These are phyloP conservation scores for Polychaeton citri DNA, from an alignment of 2,329 filamentous ascomycete species.

Conservation along the genomic window DNA sequence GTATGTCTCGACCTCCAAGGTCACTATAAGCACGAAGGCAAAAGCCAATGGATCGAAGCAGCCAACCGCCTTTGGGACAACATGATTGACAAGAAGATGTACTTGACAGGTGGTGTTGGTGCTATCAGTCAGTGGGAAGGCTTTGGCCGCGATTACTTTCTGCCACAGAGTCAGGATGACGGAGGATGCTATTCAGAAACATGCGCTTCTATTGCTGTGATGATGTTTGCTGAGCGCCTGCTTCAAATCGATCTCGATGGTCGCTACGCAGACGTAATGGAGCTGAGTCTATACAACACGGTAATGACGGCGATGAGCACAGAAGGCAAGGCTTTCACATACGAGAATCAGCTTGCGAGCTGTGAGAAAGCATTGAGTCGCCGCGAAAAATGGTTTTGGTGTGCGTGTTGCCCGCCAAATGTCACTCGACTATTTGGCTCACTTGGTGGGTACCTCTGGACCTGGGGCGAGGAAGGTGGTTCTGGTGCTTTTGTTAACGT, in stretches of 20 bases:
- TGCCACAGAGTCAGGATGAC: slow-evolving; percentile 46
- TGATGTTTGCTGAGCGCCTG: slow-evolving; percentile 47
- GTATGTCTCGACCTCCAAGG: slow-evolving; percentile 21
- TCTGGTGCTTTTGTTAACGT: slow-evolving; percentile 39
- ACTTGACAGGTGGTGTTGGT: slow-evolving; percentile 48
- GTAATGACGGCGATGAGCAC: slow-evolving; percentile 45
- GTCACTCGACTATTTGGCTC: slow-evolving; percentile 42
- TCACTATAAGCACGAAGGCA: slow-evolving; percentile 15
- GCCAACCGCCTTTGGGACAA: slow-evolving; percentile 47
- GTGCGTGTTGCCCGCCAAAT: slow-evolving; percentile 49
- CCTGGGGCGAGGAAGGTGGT: no score
- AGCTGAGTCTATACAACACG: slow-evolving; percentile 47
- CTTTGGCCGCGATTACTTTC: slow-evolving; percentile 46
- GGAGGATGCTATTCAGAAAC: slow-evolving; percentile 52
- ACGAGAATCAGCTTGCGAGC: slow-evolving; percentile 47
- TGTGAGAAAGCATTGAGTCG: slow-evolving; percentile 36
- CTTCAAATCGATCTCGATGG: slow-evolving; percentile 38
- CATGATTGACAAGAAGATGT: slow-evolving; percentile 50
- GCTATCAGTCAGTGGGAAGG: slow-evolving; percentile 46
- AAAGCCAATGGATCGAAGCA: slow-evolving; percentile 24
- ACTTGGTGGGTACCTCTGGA: slow-evolving; percentile 44
- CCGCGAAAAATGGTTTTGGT: slow-evolving; percentile 45
- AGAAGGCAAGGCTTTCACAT: slow-evolving; percentile 46
- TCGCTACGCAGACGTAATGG: slow-evolving; percentile 46
- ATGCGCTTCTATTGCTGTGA: slow-evolving; percentile 45